Evolutionary conservation across 371 early-diverging fungal species (phyloP), one percentile per base, ranked within the genome.

Genomic region (Syncephalastrum sp.): DNA sequence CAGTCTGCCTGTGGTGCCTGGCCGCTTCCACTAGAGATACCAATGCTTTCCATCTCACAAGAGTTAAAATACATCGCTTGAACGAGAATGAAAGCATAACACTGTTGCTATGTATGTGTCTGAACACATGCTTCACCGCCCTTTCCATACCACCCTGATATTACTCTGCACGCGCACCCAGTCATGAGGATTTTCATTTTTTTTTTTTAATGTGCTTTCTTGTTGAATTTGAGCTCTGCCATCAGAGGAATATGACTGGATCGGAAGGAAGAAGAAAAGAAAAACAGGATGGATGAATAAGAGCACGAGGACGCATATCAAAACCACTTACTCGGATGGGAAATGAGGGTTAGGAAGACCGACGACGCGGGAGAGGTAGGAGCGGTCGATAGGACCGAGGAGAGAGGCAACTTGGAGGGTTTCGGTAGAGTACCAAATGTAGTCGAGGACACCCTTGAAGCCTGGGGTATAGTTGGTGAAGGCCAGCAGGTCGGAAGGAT

Each of bases 361-460:
- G 42, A 97, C 95, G 13, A 66, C 67, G 23, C 77, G 77, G 8
- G 66, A 59, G 54, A 84, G 68, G 68, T 91, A 93, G 61, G 87
- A 89, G 47, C 79, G 81, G 55, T 91, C 92, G 6, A 97, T 82
- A 17, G 85, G 81, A 15, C 90, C 89, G 55, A 95, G 70, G 19
- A 95, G 62, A 1, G 93, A 92, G 19, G 87, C 77, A 5, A 89
- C 83, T n/a, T 76, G 67, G 23, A 91, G 70, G 23, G 88, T 76
- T 42, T 76, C 77, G 46, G 85, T 82, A 5, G 88, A 79, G 76
- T 91, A 91, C 88, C 94, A 98, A 58, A 99, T 92, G 65, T 96
- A 97, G 73, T 99, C 99, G 57, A 99, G 93, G 19, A 91, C 90
- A 0, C 92, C 98, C 54, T 77, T 84, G 64, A 94, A 98, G 3